Base-by-base conservation (phyloP, 2,329 filamentous ascomycete species). In the Parascedosporium putredinis region DNA sequence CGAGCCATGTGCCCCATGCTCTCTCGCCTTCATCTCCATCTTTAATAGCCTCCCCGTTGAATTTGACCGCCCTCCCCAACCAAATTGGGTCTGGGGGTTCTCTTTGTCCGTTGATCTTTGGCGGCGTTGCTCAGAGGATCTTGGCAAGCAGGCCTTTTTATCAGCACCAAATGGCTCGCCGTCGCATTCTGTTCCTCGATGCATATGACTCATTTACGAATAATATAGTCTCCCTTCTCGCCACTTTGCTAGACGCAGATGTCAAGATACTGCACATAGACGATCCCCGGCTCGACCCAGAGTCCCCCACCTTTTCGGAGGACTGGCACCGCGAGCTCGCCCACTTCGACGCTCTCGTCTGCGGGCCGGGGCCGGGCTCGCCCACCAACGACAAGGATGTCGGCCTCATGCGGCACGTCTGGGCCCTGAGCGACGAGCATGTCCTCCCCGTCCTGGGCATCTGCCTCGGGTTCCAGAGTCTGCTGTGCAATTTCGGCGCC, bases 171-270 rank as follows among this genome's bases (percentile, higher is more conserved):
- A 65, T 65, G 64, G 55, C 51, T 47, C 59, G 57, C 38, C 60
- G 62, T 54, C 71, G 71, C 53, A 84, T 97, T 54, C 79, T 97
- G 55, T 95, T 95, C 67, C 75, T 98, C 57, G 93, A 97, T 65
- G 90, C 91, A 54, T 95, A 95, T 67, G 93, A 98, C 70, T 96
- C 90, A 38, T 98, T 96, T 67, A 88, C 89, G 50, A 90, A 95
- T 68, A 97, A 96, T 68, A 93, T 97, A 59, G 81, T 94, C 49
- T 83, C 86, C 5, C 78, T 95, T 29, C 74, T 97, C 44, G 78
- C 84, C 57, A 80, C 83, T 3, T 74, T 79, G 3, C 74, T 95
- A 7, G 68, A 75, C 52, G 84, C 78, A 18, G 72, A 82, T 14
- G 83, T 95, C 29, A 58, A 58, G 44, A 61, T 86, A 40, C 72